Base-by-base conservation (phyloP, 139 green algal species). In the Coccomyxa sp. region DNA sequence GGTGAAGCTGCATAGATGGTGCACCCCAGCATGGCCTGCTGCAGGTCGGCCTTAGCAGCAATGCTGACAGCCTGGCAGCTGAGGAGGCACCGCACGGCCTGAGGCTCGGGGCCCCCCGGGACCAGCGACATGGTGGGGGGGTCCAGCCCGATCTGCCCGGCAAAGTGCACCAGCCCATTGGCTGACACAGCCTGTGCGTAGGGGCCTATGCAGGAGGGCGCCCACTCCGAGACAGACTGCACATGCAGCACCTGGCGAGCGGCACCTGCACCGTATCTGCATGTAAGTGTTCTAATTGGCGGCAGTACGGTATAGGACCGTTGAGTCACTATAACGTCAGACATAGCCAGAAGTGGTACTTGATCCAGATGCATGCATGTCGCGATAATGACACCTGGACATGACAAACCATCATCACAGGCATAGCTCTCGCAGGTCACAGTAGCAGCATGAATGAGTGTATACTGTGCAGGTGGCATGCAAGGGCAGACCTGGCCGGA, bases 181-280 rank as follows among this genome's bases (percentile, higher is more conserved):
- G 79, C 31, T 2, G 36, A 38, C 24, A 78, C 73, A 24, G 82
- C 89, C 78, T 99, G 96, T 87, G 86, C 94, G 93, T 99, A 99
- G 0, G 96, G 96, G 6, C 96, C 96, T 69, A 99, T 99, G 90
- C 96, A 98, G 34, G 82, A 84, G 14, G 96, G 96, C 24, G 96
- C 96, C 96, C 96, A 99, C n/a, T 73, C 38, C 7, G 91, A 97
- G 55, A 98, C 92, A 85, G 90, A 96, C 88, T 99, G 95, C 82
- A 99, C 96, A 82, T 99, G 96, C 75, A 99, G 87, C 74, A 97
- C 91, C 24, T 75, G 82, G 33, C 91, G 87, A 29, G n/a, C n/a
- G n/a, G n/a, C n/a, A n/a, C n/a, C n/a, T n/a, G n/a, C n/a, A n/a
- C n/a, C n/a, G n/a, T n/a, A n/a, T n/a, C n/a, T n/a, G n/a, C n/a